A percentile compares a stretch with the other conserved stretches of the same genome.
Conservation (phyloP, 2,329 filamentous ascomycete genomes). For the Purpureocillium takamizusanense region DNA sequence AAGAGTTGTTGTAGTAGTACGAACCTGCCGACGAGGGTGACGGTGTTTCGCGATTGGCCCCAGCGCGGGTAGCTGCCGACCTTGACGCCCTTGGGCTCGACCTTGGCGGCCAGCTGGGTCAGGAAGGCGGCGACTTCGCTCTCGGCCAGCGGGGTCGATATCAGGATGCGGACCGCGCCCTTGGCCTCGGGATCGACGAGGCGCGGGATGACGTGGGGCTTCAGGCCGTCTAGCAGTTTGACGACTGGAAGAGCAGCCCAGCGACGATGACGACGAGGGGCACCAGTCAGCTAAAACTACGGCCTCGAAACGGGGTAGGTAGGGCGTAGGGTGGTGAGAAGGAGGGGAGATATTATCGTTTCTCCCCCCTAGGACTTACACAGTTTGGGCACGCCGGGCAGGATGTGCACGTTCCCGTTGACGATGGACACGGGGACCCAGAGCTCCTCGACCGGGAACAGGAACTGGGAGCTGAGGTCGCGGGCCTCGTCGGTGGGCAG, state of each 20-base stretch:
- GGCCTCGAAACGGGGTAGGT: no score
- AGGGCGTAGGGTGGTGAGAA: no score
- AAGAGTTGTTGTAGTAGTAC: not conserved
- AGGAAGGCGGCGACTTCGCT: constrained; percentile 77
- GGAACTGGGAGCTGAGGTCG: constrained; percentile 58
- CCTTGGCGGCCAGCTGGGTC: constrained; percentile 65
- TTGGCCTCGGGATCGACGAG: constrained; percentile 73
- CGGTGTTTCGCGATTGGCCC: constrained; percentile 80
- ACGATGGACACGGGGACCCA: constrained; percentile 89
- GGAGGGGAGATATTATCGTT: no score
- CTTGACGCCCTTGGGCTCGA: constrained; percentile 72
- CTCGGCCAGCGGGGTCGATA: constrained; percentile 82
- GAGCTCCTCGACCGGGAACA: constrained; percentile 71
- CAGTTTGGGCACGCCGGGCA: constrained; percentile 80
- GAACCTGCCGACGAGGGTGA: constrained; percentile 68
- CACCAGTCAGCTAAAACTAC: no score
- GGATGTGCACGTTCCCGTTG: constrained; percentile 87
- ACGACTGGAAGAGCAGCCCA: no score
- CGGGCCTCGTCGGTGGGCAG: constrained; percentile 66
- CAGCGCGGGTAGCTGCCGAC: constrained; percentile 92
- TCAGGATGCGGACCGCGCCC: constrained; percentile 67
- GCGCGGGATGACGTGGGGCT: constrained; percentile 59
- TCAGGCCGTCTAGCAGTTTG: constrained; percentile 66
- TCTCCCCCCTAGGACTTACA: constrained; percentile 47
- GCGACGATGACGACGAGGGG: no score